Conservation (phyloP, 352 stramenopile species). For the Phytophthora fragariaefolia region DNA sequence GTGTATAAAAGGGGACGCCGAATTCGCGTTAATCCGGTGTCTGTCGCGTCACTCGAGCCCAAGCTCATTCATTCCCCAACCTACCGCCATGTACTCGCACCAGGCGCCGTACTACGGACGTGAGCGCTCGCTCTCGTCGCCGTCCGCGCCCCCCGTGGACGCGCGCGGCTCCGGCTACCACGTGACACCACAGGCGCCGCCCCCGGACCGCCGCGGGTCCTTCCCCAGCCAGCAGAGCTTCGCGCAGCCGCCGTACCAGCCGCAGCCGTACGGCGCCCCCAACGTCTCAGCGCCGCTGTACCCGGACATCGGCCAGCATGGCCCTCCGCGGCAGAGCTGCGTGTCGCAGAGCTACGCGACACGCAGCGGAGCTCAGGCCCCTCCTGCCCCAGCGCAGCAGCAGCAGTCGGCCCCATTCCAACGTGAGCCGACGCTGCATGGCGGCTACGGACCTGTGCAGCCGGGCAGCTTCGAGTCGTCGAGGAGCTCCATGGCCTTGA, state of each 20-base stretch:
- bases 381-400: constrained; percentile 17
- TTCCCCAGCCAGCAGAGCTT: constrained; percentile 33
- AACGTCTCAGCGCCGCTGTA: constrained; percentile 25
- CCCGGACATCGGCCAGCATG: constrained; percentile 31
- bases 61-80: constrained; percentile 35
- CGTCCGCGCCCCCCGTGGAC: constrained; percentile 47
- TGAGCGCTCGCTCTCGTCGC: constrained; percentile 40
- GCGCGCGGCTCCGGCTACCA: constrained; percentile 28
- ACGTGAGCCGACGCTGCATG: constrained; percentile 38
- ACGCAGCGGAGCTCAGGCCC: too few species aligned
- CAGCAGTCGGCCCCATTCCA: constrained; percentile 15
- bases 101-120: constrained; percentile 20
- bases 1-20: too few species aligned
- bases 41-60: too few species aligned
- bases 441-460: constrained; percentile 56
- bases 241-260: constrained; percentile 26
- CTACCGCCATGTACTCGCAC: constrained; percentile 31
- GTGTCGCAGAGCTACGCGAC: too few species aligned
- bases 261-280: constrained; percentile 21
- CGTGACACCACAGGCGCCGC: constrained; percentile 23
- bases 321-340: constrained; percentile 12
- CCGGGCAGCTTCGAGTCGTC: constrained; percentile 27
- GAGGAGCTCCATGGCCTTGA: constrained; percentile 26
- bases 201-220: constrained; percentile 32
- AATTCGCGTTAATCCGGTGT: background rate